phyloP scores from a whole-genome alignment of 768 basidiomycete species.

The Podaxis carcinomalis region DNA sequence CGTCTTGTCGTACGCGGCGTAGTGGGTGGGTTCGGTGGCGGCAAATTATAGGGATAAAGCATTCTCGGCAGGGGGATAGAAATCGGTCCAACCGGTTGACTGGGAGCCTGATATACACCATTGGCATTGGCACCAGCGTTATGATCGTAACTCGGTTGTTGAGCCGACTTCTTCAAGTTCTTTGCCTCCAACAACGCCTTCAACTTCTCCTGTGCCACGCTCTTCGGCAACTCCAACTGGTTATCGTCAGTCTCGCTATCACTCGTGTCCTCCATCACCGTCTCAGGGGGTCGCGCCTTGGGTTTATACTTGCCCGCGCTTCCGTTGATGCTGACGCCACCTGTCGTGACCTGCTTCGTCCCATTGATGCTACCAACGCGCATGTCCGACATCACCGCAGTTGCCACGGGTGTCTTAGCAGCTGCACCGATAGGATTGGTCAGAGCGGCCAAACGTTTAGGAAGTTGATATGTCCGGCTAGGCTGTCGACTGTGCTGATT shows the following conservation, averaged over 20 bases:
- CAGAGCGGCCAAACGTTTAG: slow-evolving; percentile 2
- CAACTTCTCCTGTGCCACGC: slow-evolving; percentile 66
- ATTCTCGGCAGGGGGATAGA: slow-evolving; percentile 46
- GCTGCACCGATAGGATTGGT: background rate
- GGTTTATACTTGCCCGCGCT: slow-evolving; percentile 41
- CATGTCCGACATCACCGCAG: slow-evolving; percentile 9
- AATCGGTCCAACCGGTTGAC: slow-evolving; percentile 24
- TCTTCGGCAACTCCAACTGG: slow-evolving; percentile 54
- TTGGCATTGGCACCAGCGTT: slow-evolving; percentile 14
- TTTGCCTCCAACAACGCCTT: slow-evolving; percentile 47
- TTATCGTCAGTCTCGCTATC: slow-evolving; percentile 44
- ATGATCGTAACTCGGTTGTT: slow-evolving; percentile 10
- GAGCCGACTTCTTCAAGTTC: slow-evolving; percentile 29
- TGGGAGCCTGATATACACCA: slow-evolving; percentile 9
- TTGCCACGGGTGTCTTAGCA: slow-evolving; percentile 8
- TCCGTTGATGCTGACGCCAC: background rate
- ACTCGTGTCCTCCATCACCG: slow-evolving; percentile 57
- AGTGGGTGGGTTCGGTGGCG: slow-evolving; percentile 58
- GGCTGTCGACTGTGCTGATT: slow-evolving; percentile 4
- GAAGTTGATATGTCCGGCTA: slow-evolving; percentile 6
- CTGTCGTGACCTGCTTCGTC: slow-evolving; percentile 1
- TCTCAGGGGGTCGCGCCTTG: slow-evolving; percentile 58
- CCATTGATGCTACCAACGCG: slow-evolving; percentile 9
- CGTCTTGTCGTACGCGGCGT: slow-evolving; percentile 84
- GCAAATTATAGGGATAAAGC: slow-evolving; percentile 70